phyloP scores from a whole-genome alignment of 2,329 filamentous ascomycete genomes.

The Xylariaceae sp. region DNA sequence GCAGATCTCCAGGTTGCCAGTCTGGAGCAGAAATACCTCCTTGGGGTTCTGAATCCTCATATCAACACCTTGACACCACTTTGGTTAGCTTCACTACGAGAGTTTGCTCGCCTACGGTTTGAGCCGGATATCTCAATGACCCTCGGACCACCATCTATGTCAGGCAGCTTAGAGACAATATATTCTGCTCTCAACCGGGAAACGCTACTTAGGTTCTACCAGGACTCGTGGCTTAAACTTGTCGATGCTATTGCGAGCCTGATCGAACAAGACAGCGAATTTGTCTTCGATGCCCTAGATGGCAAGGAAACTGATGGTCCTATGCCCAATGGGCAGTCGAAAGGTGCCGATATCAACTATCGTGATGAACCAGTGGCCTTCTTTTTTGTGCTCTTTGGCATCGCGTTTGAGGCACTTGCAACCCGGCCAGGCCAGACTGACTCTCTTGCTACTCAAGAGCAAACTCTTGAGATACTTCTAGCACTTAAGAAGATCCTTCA shows the following conservation, averaged over 20 bases:
- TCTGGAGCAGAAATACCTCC: conserved; percentile 85
- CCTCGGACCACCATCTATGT: conserved; percentile 78
- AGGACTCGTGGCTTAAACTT: conserved; percentile 94
- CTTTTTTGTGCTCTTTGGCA: conserved; percentile 97
- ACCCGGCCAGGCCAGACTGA: conserved; percentile 73
- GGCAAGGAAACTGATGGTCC: conserved; percentile 70
- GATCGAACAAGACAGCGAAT: conserved; percentile 96
- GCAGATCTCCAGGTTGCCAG: conserved; percentile 96
- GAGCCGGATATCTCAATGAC: conserved; percentile 97
- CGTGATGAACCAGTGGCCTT: conserved; percentile 97
- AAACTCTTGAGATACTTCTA: conserved; percentile 85
- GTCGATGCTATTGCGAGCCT: conserved; percentile 97
- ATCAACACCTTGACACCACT: conserved; percentile 88
- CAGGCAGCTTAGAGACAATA: conserved; percentile 87
- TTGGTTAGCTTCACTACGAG: conserved; percentile 90
- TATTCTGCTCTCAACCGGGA: conserved; percentile 95
- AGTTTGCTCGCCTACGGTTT: conserved; percentile 91
- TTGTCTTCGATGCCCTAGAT: conserved; percentile 95
- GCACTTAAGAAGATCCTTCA: conserved; percentile 94
- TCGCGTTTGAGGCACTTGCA: conserved; percentile 94
- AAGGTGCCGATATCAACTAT: conserved; percentile 88
- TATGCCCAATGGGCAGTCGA: conserved; percentile 57
- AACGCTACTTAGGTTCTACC: conserved; percentile 92
- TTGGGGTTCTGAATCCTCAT: conserved; percentile 87
- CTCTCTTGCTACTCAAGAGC: conserved; percentile 73